Evolutionary conservation across 2,329 filamentous ascomycete species (phyloP).

Genomic region (Colletotrichum sp.): DNA sequence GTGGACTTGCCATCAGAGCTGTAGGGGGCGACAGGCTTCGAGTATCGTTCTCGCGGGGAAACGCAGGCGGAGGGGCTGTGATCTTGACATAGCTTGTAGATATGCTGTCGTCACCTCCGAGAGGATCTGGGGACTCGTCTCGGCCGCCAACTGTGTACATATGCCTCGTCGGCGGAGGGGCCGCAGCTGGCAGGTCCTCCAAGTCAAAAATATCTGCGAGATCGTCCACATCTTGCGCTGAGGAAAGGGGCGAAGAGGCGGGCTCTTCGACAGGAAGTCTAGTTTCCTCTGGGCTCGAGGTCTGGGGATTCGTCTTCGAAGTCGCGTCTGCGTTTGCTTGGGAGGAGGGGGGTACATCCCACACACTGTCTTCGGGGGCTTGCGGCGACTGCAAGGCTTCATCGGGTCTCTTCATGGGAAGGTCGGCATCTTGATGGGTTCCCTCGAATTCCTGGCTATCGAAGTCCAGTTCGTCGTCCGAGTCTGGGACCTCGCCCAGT

Average conservation of each 20-base stretch:
- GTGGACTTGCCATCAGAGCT: neutral
- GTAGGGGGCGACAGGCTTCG: neutral
- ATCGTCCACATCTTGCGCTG: constrained; percentile 32
- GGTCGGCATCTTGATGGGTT: neutral
- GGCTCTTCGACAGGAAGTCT: constrained; percentile 7
- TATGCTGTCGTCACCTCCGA: constrained; percentile 35
- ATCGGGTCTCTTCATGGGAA: neutral
- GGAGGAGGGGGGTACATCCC: constrained; percentile 40
- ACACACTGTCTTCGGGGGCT: constrained; percentile 30
- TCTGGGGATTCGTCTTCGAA: neutral
- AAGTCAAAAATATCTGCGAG: constrained; percentile 23
- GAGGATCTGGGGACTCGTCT: constrained; percentile 7
- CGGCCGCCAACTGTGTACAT: neutral
- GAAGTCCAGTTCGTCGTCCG: constrained; percentile 51
- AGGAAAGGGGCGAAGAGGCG: constrained; percentile 39
- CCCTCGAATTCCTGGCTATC: constrained; percentile 35
- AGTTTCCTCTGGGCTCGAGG: neutral
- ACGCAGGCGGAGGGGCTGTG: constrained; percentile 34
- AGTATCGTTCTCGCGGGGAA: constrained; percentile 16
- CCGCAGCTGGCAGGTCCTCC: neutral
- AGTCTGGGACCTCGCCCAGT: constrained; percentile 56
- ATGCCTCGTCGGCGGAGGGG: neutral
- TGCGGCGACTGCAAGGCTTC: constrained; percentile 9
- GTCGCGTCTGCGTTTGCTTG: neutral
- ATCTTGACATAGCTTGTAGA: constrained; percentile 41